Conservation (phyloP, 306 rosid genomes). For the Lathyrus sativus region DNA sequence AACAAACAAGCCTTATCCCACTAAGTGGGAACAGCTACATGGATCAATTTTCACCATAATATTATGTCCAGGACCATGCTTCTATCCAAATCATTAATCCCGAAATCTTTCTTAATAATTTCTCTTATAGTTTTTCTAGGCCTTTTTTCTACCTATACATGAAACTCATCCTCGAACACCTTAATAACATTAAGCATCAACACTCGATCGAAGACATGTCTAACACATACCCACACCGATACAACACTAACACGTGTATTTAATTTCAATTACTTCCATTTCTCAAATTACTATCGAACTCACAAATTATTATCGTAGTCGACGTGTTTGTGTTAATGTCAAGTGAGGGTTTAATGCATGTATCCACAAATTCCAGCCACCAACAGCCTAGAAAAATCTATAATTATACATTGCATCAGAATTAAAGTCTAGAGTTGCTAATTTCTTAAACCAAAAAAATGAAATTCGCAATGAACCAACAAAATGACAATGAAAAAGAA, state of each 20-base stretch:
- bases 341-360: neutral
- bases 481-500: conserved; percentile 26
- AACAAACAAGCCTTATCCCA: too few species aligned
- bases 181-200: neutral
- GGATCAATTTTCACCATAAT: too few species aligned
- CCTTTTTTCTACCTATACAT: too few species aligned
- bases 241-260: neutral
- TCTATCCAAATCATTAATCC: too few species aligned
- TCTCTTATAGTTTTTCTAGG: too few species aligned
- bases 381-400: neutral
- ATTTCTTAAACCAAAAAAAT: conserved; percentile 25
- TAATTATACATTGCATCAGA: conserved; percentile 21
- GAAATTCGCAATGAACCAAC: conserved; percentile 35
- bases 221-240: neutral
- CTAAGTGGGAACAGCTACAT: too few species aligned
- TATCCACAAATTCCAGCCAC: conserved; percentile 3
- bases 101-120: too few species aligned
- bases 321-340: neutral
- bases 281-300: neutral
- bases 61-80: too few species aligned
- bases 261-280: neutral
- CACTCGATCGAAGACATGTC: neutral
- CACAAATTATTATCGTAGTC: too few species aligned
- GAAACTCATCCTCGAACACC: neutral
- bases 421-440: neutral